Base-by-base conservation (phyloP, 495 filamentous ascomycete genomes). In the Pyrenula massariospora region DNA sequence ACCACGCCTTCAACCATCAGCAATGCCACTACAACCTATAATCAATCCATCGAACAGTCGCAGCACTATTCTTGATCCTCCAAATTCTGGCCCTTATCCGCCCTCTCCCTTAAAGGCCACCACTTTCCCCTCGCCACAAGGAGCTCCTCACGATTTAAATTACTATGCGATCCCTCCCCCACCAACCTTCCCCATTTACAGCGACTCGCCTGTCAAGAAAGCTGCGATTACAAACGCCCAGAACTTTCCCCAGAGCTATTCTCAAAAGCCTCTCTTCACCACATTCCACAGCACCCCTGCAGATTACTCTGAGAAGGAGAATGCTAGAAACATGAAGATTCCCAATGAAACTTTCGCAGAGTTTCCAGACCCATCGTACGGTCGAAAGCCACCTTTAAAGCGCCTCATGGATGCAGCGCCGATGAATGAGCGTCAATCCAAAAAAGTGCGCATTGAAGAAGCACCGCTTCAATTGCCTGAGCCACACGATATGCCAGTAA, bases 151-250 rank as follows among this genome's bases (percentile, higher is more conserved):
- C 47, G 70, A 74, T 58, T 63, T 76, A 54, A 68, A 67, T 53
- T 75, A 74, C 59, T 66, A 91, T 55, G 78, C 83, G 50, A 89
- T 94, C 68, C 83, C 84, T 53, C 88, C 88, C 2, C 89, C 91
- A 20, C 65, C 70, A 57, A 71, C 77, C 55, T 74, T 80, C 47
- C 73, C 70, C 57, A 86, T 86, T 62, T 76, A 77, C 52, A 95
- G 89, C n/a, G 91, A 93, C 70, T 93, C 90, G 12, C 88, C 87
- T 24, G 73, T 83, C 63, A 96, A 96, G 76, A 89, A 86, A 63
- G 77, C 84, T 8, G 62, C 81, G 47, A 79, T 83, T 69, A 60
- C 66, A 42, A 57, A 62, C 60, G 59, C 22, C 20, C 50, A 59
- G n/a, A 58, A 60, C 53, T 62, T 50, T 47, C 55, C n/a, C 66